These are phyloP conservation scores for Kurtzmaniella quercitrusa DNA, from an alignment of 1,139 yeast genomes.

Conservation along the genomic window DNA sequence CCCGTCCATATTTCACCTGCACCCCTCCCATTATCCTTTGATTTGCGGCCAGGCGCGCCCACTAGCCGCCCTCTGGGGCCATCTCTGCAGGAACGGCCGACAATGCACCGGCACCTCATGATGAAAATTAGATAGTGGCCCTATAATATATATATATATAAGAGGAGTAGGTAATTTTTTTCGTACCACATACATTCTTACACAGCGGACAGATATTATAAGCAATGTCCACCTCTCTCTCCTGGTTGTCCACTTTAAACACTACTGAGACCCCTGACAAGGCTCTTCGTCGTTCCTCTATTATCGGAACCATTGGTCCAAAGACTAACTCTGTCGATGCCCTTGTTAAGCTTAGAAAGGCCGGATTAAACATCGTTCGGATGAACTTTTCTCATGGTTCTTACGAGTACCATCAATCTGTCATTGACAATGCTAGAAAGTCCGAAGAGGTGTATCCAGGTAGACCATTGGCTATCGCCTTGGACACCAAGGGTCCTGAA, in stretches of 20 bases:
- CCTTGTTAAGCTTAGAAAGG: constrained; percentile 84
- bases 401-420: constrained; percentile 94
- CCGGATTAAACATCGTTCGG: constrained; percentile 95
- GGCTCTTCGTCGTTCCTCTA: constrained; percentile 89
- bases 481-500: constrained; percentile 99
- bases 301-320: constrained; percentile 98
- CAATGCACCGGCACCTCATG: constrained; percentile 9
- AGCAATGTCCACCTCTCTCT: constrained; percentile 16
- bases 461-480: constrained; percentile 96
- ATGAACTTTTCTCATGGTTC: constrained; percentile 99
- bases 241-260: constrained; percentile 84
- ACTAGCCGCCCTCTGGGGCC: no score
- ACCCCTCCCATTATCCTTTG: background rate
- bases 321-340: constrained; percentile 89
- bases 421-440: constrained; percentile 91
- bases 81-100: constrained; percentile 9
- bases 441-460: constrained; percentile 89
- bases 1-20: no score
- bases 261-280: constrained; percentile 75
- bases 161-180: background rate
- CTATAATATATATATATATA: background rate
- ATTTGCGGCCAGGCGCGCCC: background rate
- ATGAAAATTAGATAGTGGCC: background rate
- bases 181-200: background rate
- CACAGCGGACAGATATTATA: background rate